Evolutionary conservation across 805 yeast species (phyloP).

Genomic region (Kuraishia floccosa): DNA sequence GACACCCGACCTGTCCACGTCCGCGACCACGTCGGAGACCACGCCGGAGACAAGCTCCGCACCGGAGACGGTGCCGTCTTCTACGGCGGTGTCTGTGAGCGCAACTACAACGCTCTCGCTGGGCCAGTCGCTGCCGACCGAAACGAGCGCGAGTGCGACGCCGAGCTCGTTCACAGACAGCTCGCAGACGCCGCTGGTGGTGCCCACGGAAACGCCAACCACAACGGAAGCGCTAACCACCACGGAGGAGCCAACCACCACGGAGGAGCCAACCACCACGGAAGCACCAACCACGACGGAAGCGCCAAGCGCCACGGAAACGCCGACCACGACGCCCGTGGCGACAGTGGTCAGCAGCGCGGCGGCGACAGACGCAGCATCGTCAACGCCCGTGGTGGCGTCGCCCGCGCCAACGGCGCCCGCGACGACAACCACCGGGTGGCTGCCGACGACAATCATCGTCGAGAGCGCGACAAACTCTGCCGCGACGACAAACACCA

Average conservation of each 20-base stretch:
- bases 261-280: no score
- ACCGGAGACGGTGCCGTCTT: no score
- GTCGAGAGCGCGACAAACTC: slow-evolving; percentile 16
- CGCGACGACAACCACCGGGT: slow-evolving; percentile 1
- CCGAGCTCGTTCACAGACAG: no score
- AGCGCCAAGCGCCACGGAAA: neutral
- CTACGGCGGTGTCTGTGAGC: no score
- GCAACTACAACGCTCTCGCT: no score
- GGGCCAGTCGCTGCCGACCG: no score
- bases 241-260: neutral
- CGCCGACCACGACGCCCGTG: neutral
- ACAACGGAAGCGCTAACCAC: neutral
- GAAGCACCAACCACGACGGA: neutral
- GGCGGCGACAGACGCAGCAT: neutral
- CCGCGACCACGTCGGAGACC: no score
- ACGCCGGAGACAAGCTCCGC: no score
- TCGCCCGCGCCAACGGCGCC: slow-evolving; percentile 1
- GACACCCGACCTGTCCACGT: no score
- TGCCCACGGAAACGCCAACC: neutral
- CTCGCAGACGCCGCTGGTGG: no score
- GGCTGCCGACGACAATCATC: slow-evolving; percentile 2
- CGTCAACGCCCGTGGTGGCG: no score
- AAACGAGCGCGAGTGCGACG: no score
- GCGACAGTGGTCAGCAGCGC: neutral
- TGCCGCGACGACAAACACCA: slow-evolving; percentile 16